Conservation (phyloP, 2,329 filamentous ascomycete genomes). For the Arthrobotrys iridis region DNA sequence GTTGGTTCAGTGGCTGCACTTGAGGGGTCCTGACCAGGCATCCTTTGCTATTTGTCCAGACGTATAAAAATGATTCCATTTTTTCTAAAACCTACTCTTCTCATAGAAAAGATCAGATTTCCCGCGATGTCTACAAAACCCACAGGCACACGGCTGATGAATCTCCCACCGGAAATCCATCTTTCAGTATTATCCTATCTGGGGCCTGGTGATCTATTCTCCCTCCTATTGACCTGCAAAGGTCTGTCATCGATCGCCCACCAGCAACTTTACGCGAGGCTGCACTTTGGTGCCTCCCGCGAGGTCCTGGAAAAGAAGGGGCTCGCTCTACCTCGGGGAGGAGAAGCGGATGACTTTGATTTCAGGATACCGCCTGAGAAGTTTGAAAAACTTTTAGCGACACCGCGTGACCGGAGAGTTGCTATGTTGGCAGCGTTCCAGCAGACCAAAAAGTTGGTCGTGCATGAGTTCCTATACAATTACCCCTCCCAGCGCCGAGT, state of each 20-base stretch:
- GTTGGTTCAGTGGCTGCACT: too few relatives aligned
- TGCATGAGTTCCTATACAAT: background rate
- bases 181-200: background rate
- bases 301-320: background rate
- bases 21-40: background rate
- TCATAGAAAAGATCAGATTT: too few relatives aligned
- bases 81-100: too few relatives aligned
- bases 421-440: background rate
- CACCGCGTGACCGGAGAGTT: background rate
- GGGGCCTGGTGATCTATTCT: background rate
- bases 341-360: background rate
- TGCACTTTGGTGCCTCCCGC: background rate
- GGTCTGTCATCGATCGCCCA: background rate
- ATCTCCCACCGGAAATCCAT: background rate
- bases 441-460: background rate
- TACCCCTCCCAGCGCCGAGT: too few relatives aligned
- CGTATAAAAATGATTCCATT: background rate
- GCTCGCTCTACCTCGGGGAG: too few relatives aligned
- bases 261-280: background rate
- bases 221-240: conserved; percentile 1
- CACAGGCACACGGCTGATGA: background rate
- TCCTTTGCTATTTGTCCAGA: background rate
- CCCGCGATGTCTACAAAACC: background rate
- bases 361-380: background rate
- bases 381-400: background rate